phyloP scores from a whole-genome alignment of 1,139 yeast species.

The Geotrichum bryndzae region DNA sequence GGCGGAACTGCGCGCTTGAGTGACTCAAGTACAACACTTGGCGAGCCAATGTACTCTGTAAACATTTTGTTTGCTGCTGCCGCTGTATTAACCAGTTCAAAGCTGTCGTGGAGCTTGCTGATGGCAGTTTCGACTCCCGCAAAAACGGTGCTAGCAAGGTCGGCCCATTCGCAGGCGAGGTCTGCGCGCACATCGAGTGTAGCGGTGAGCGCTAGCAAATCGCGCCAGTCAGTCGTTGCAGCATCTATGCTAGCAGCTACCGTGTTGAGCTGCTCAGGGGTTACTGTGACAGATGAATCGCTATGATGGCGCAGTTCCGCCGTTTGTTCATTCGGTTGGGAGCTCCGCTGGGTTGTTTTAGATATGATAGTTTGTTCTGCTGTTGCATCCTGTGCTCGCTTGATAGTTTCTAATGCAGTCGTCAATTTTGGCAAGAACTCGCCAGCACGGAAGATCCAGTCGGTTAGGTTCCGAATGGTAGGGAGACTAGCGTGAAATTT shows the following conservation, averaged over 20 bases:
- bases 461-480: constrained; percentile 41
- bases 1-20: neutral
- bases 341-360: constrained; percentile 19
- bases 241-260: constrained; percentile 9
- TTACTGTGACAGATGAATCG: constrained; percentile 20
- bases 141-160: constrained; percentile 49
- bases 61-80: constrained; percentile 21
- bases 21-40: neutral
- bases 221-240: constrained; percentile 34
- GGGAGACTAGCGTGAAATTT: constrained; percentile 49
- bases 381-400: constrained; percentile 21
- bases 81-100: constrained; percentile 33
- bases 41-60: neutral
- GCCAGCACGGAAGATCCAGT: constrained; percentile 44
- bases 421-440: constrained; percentile 42
- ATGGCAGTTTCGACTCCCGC: constrained; percentile 49
- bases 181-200: constrained; percentile 45
- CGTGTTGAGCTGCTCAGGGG: constrained; percentile 38
- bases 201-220: constrained; percentile 39
- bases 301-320: constrained; percentile 18
- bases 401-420: constrained; percentile 35
- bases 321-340: constrained; percentile 26
- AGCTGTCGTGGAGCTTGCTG: constrained; percentile 39
- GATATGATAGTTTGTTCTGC: constrained; percentile 1
- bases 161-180: constrained; percentile 53